Base-by-base conservation (phyloP, 768 basidiomycete species). In the Rhodotorula babjevae region DNA sequence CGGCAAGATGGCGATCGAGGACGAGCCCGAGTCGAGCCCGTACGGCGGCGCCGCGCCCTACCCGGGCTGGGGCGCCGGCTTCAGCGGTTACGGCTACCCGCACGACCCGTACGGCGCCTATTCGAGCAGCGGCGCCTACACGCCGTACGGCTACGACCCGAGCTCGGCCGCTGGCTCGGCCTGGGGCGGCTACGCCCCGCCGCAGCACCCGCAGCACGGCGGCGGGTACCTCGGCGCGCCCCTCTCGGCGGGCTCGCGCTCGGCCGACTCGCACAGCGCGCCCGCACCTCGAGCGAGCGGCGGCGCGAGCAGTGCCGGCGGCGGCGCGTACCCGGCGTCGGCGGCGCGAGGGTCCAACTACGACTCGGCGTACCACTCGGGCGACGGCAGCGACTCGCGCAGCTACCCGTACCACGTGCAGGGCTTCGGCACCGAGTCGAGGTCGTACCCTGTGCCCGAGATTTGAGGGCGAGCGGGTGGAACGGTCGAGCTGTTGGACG, bases 1-100 rank as follows among this genome's bases (percentile, higher is more conserved):
- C 18, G 74, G 74, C 25, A 75, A 75, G 70, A 65, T 68, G 55
- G 66, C 66, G 29, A 69, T 71, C 46, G 74, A 75, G 29, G 74
- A 75, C 57, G 70, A 75, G 44, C 63, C 52, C 16, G 60, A 63
- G 31, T n/a, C 61, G 47, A 33, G 27, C 44, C 36, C n/a, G 18
- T 33, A 49, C 40, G 60, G 42, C 8, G n/a, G 8, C n/a, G 36
- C 27, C 21, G 40, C 29, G 18, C n/a, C 42, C 3, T 42, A 56
- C 29, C 40, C 50, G 2, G 61, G 14, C 21, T 31, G 47, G 18
- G 49, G 36, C 25, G 49, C 27, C 11, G 31, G n/a, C 18, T 60
- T 61, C n/a, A 59, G 23, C 1, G 53, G 29, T 3, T 65, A 65
- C 55, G 63, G 65, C 19, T 29, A 49, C 36, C 62, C 65, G n/a